Evolutionary conservation across 1,284 basidiomycete genomes (phyloP).

Genomic region (Ceratobasidium sp.): DNA sequence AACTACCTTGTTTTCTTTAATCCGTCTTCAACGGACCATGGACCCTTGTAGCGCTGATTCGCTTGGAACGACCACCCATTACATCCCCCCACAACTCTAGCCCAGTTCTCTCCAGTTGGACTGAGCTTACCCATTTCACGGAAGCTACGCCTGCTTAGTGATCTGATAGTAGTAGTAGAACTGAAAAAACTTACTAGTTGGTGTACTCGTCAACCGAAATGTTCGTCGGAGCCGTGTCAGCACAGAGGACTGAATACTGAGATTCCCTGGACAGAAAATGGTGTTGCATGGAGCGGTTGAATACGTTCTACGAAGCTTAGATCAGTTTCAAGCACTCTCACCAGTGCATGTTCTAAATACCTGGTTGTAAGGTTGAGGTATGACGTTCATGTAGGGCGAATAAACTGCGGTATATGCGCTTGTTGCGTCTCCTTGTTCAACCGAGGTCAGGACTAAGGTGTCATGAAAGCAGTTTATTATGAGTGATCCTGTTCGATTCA

Average conservation of each 20-base stretch:
- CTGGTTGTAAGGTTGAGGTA: background rate
- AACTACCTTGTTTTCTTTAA: constrained; percentile 47
- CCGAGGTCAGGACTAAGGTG: background rate
- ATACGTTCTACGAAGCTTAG: constrained; percentile 10
- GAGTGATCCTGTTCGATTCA: constrained; percentile 8
- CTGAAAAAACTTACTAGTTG: constrained; percentile 14
- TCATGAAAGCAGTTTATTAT: background rate
- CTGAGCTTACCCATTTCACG: constrained; percentile 45
- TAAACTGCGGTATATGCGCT: background rate
- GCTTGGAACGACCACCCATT: constrained; percentile 44
- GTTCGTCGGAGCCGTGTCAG: constrained; percentile 23
- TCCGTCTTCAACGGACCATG: constrained; percentile 47
- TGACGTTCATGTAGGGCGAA: background rate
- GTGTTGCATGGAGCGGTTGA: constrained; percentile 39
- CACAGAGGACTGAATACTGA: background rate
- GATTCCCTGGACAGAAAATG: constrained; percentile 19
- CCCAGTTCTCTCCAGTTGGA: constrained; percentile 47
- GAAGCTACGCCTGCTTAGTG: background rate
- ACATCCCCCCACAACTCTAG: constrained; percentile 38
- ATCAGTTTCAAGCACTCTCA: background rate
- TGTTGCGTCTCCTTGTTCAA: constrained; percentile 29
- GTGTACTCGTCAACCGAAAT: constrained; percentile 8
- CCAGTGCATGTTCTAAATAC: background rate
- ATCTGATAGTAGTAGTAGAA: background rate
- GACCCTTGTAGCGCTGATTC: constrained; percentile 47